Evolutionary conservation across 371 early-diverging fungal species (phyloP), one percentile per base, ranked within the genome.

Genomic region (Lichtheimia corymbifera): DNA sequence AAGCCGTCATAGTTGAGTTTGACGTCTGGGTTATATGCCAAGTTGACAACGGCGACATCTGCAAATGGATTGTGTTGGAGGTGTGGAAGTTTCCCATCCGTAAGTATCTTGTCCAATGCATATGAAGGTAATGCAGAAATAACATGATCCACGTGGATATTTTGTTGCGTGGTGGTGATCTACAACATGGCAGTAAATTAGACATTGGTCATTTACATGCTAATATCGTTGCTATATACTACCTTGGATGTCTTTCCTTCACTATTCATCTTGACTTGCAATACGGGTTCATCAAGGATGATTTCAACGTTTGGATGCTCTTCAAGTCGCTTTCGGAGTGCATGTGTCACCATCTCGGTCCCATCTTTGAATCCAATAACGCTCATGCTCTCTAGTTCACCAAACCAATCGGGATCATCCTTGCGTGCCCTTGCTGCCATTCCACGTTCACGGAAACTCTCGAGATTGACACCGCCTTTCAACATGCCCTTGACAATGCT

Each of bases 21-120:
- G 24, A 72, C 74, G 6, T 62, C 61, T 0, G 77, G 66, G 0
- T 61, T 43, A 67, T 87, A 96, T 4, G 90, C 85, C 14, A 95
- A 68, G 60, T 95, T 96, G n/a, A 93, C 93, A 4, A 95, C 94
- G 0, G 89, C 95, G 0, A 97, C 95, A 61, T 87, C 84, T 2
- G 86, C 89, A n/a, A 77, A 73, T 2, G 88, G 87, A 50, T 90
- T 93, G 20, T 85, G 50, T n/a, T 58, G 62, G 3, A 83, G 70
- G 58, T 82, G 71, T 4, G 80, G 85, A 24, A 74, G 49, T 30
- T 30, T 41, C 0, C 53, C 35, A 4, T 53, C 41, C 27, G 58
- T 50, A 22, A 86, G 56, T 12, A 89, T 59, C 24, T 27, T 30
- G 4, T 77, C 64, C 12, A 88, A 70, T 5, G 58, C 56, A 35